phyloP scores from a whole-genome alignment of 2,329 filamentous ascomycete genomes.

The Rhynchosporium secalis region DNA sequence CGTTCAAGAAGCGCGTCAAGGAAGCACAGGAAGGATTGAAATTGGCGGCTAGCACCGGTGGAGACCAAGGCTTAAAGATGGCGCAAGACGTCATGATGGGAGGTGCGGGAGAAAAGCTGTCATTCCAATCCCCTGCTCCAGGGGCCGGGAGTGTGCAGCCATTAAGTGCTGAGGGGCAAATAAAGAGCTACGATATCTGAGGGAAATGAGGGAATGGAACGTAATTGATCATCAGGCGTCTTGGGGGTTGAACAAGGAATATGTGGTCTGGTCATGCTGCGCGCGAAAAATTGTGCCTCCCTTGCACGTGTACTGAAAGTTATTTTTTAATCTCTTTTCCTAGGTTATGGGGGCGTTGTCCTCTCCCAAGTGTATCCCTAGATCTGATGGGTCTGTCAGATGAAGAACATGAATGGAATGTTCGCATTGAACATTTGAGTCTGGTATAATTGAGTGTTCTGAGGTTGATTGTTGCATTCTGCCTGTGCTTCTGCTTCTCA shows the following conservation, averaged over 20 bases:
- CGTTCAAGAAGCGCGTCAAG: constrained; percentile 83
- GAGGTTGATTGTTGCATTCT: no score
- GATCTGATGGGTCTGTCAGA: constrained; percentile 18
- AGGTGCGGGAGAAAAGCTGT: constrained; percentile 50
- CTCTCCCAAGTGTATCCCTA: constrained; percentile 30
- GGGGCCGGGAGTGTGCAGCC: constrained; percentile 51
- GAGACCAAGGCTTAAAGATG: constrained; percentile 40
- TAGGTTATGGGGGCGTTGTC: constrained; percentile 18
- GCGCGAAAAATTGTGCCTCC: constrained; percentile 26
- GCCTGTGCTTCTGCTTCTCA: no score
- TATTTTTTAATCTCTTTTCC: constrained; percentile 14
- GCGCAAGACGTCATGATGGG: constrained; percentile 39
- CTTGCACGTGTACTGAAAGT: constrained; percentile 17
- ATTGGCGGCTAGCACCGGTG: constrained; percentile 45
- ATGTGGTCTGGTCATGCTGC: constrained; percentile 18
- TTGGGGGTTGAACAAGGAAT: constrained; percentile 35
- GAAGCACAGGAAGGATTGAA: constrained; percentile 78
- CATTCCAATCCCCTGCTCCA: constrained; percentile 49
- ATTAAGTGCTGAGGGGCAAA: constrained; percentile 53
- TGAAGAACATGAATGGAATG: constrained; percentile 16
- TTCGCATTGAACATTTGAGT: neutral
- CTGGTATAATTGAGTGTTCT: no score
- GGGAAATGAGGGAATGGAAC: constrained; percentile 20
- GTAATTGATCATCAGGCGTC: constrained; percentile 32
- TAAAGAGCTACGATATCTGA: constrained; percentile 48